These are phyloP conservation scores for Yarrowia sp. DNA, from an alignment of 805 yeast species.

Conservation along the genomic window DNA sequence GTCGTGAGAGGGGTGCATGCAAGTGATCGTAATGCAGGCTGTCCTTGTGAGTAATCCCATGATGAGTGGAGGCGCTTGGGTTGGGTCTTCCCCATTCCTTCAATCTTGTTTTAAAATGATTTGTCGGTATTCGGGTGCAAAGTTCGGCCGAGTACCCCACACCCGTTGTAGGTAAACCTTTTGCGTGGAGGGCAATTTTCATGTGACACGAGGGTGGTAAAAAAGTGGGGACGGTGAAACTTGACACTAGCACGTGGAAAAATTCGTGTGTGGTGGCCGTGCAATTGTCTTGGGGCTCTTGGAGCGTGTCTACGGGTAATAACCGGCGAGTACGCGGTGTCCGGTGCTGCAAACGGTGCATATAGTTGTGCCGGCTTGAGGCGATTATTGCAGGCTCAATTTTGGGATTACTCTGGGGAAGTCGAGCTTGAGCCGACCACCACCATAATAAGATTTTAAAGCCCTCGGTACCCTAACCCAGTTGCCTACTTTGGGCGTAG, in stretches of 20 bases:
- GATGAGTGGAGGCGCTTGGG: background rate
- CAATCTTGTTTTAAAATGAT: constrained; percentile 33
- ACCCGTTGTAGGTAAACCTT: constrained; percentile 31
- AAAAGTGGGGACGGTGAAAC: constrained; percentile 23
- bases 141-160: constrained; percentile 38
- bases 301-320: background rate
- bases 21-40: background rate
- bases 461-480: constrained; percentile 13
- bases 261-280: too few species aligned
- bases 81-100: constrained; percentile 17
- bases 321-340: background rate
- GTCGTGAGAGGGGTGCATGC: constrained; percentile 9
- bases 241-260: constrained; percentile 21
- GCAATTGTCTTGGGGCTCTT: too few species aligned
- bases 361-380: constrained; percentile 26
- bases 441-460: constrained; percentile 26
- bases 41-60: background rate
- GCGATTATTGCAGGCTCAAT: constrained; percentile 13
- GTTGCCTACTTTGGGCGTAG: background rate
- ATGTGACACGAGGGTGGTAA: background rate
- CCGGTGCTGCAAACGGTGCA: background rate
- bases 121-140: constrained; percentile 34
- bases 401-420: constrained; percentile 33
- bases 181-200: constrained; percentile 2
- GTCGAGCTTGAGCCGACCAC: constrained; percentile 26